Conservation (phyloP, 805 yeast genomes). For the Lachancea lanzarotensis region DNA sequence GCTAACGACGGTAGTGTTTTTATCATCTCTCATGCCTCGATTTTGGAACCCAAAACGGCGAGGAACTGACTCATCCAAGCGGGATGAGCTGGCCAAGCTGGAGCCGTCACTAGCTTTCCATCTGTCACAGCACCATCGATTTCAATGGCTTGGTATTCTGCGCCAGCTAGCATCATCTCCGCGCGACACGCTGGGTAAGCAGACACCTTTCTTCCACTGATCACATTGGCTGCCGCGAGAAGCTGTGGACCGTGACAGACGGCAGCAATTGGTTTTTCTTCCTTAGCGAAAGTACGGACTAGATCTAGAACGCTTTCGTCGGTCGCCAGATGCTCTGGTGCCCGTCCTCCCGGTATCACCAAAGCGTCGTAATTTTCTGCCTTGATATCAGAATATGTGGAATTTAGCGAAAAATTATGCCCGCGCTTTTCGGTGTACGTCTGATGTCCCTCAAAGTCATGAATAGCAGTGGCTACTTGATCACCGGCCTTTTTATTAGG, state of each 20-base stretch:
- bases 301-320: constrained; percentile 5
- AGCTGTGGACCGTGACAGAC: constrained; percentile 6
- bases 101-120: constrained; percentile 3
- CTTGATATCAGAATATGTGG: constrained; percentile 3
- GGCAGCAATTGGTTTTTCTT: constrained; percentile 4
- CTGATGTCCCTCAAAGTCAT: constrained; percentile 5
- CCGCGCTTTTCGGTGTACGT: constrained; percentile 5
- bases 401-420: constrained; percentile 3
- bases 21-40: not conserved
- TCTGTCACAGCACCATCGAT: constrained; percentile 6
- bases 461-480: constrained; percentile 4
- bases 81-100: constrained; percentile 7
- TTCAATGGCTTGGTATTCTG: constrained; percentile 1
- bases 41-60: constrained; percentile 2
- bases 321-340: constrained; percentile 4
- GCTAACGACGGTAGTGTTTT: too few relatives aligned
- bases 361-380: constrained; percentile 2
- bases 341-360: constrained; percentile 5
- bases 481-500: constrained; percentile 4
- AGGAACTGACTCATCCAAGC: constrained; percentile 6
- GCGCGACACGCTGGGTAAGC: constrained; percentile 4
- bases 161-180: constrained; percentile 1
- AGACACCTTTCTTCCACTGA: constrained; percentile 2
- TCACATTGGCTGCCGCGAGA: constrained; percentile 2
- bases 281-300: constrained; percentile 2